Percentiles rank a stretch among this genome's conserved stretches.
Evolutionary conservation across 2,329 filamentous ascomycete species (phyloP).

Genomic region (Ampelomyces quisqualis): DNA sequence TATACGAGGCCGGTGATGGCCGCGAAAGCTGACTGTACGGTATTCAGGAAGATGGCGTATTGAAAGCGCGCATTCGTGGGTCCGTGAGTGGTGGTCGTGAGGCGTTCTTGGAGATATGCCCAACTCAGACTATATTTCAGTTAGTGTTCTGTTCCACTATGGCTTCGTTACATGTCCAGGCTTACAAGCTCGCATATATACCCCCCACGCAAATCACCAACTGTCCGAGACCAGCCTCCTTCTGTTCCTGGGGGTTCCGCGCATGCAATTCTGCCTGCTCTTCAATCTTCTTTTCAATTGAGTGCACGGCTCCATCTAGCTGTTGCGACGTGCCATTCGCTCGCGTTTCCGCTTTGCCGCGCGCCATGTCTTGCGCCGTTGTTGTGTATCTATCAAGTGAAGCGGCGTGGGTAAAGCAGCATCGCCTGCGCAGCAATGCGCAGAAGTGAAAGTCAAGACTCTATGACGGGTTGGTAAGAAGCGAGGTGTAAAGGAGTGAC

Average conservation of each 20-base stretch:
- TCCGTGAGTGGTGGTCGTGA: slow-evolving; percentile 89
- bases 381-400: no score
- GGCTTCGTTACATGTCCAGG: not conserved
- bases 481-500: not conserved
- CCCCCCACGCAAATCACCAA: slow-evolving; percentile 85
- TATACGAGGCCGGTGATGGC: slow-evolving; percentile 80
- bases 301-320: slow-evolving; percentile 28
- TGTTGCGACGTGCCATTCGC: slow-evolving; percentile 27
- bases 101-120: slow-evolving; percentile 94
- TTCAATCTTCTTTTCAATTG: slow-evolving; percentile 34
- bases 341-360: not conserved
- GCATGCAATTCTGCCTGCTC: slow-evolving; percentile 35
- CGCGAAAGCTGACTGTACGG: slow-evolving; percentile 88
- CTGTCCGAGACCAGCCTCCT: slow-evolving; percentile 64
- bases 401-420: no score
- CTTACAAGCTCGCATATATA: slow-evolving; percentile 94
- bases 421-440: no score
- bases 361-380: no score
- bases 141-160: slow-evolving; percentile 5
- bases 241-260: slow-evolving; percentile 38
- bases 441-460: no score
- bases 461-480: no score
- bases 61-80: slow-evolving; percentile 69
- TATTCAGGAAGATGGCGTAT: slow-evolving; percentile 94
- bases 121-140: slow-evolving; percentile 70